These are phyloP conservation scores for Oldenlandia corymbosa DNA, from an alignment of 257 asterid species.

Conservation along the genomic window DNA sequence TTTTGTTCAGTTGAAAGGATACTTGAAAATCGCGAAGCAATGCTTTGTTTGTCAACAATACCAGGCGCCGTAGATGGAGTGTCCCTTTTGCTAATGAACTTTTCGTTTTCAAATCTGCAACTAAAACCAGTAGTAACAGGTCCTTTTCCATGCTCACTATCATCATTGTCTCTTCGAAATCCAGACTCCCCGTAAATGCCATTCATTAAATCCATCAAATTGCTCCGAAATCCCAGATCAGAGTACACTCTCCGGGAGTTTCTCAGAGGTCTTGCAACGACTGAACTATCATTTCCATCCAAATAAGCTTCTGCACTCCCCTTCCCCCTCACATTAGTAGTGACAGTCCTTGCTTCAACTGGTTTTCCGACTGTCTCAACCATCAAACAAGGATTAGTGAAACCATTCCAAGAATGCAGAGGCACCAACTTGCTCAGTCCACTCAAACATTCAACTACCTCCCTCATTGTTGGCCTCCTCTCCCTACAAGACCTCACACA, in stretches of 20 bases:
- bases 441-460: constrained; percentile 58
- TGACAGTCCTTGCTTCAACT: constrained; percentile 29
- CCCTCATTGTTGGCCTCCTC: constrained; percentile 77
- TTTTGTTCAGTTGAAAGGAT: constrained; percentile 26
- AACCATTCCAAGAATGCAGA: constrained; percentile 58
- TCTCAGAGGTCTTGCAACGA: constrained; percentile 31
- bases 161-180: constrained; percentile 12
- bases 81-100: constrained; percentile 29
- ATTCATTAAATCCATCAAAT: constrained; percentile 67
- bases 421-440: constrained; percentile 59
- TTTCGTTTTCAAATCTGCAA: constrained; percentile 41
- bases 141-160: constrained; percentile 18
- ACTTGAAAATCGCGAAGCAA: constrained; percentile 21
- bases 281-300: constrained; percentile 24
- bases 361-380: constrained; percentile 62
- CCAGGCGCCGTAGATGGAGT: constrained; percentile 15
- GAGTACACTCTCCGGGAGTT: constrained; percentile 41
- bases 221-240: constrained; percentile 47
- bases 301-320: constrained; percentile 15
- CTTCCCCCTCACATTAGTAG: constrained; percentile 15
- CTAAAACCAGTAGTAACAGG: constrained; percentile 34
- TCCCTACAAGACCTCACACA: constrained; percentile 80
- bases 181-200: constrained; percentile 29
- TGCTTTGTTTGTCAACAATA: constrained; percentile 31
- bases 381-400: constrained; percentile 73